phyloP scores from a whole-genome alignment of 305 asterid genomes.

The Lippia alba region DNA sequence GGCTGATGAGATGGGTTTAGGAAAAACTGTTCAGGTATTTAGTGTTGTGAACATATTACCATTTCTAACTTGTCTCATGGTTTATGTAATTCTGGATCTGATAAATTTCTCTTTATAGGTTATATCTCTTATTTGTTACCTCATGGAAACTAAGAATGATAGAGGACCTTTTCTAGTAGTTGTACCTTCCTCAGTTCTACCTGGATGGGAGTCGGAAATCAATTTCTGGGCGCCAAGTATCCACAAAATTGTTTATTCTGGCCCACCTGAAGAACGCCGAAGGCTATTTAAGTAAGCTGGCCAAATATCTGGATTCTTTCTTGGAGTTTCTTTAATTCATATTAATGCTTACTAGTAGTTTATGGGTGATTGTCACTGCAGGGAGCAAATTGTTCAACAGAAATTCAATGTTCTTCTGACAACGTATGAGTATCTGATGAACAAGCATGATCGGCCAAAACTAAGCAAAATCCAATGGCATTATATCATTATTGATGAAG shows the following conservation, averaged over 20 bases:
- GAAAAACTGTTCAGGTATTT: slow-evolving; percentile 96
- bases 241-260: slow-evolving; percentile 90
- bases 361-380: slow-evolving; percentile 49
- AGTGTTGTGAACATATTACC: slow-evolving; percentile 26
- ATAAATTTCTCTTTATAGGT: slow-evolving; percentile 57
- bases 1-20: slow-evolving; percentile 99
- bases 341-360: slow-evolving; percentile 23
- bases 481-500: slow-evolving; percentile 96
- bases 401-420: slow-evolving; percentile 96
- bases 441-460: slow-evolving; percentile 98
- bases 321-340: slow-evolving; percentile 19
- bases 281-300: slow-evolving; percentile 82
- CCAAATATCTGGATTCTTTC: slow-evolving; percentile 10
- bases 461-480: slow-evolving; percentile 95
- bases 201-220: slow-evolving; percentile 99
- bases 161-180: slow-evolving; percentile 99
- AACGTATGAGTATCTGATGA: slow-evolving; percentile 98
- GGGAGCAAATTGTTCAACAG: slow-evolving; percentile 93
- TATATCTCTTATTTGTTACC: slow-evolving; percentile 89
- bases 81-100: slow-evolving; percentile 37
- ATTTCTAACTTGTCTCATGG: slow-evolving; percentile 17
- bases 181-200: slow-evolving; percentile 96
- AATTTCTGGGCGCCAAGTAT: slow-evolving; percentile 93
- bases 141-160: slow-evolving; percentile 94
- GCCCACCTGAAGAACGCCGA: slow-evolving; percentile 95